Conservation (phyloP, 768 basidiomycete genomes). For the Royoungia palumana region DNA sequence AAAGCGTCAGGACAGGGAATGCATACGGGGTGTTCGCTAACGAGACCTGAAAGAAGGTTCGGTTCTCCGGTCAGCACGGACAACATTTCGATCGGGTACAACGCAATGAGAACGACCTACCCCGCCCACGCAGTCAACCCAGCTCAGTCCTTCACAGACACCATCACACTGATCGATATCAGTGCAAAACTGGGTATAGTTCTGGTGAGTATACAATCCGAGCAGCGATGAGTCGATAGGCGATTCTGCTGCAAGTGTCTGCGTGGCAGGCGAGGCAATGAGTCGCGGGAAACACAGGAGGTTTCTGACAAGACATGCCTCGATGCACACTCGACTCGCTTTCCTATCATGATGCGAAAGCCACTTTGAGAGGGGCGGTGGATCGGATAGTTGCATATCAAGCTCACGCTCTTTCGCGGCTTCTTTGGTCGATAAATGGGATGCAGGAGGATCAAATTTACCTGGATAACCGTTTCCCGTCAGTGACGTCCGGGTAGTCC, state of each 20-base stretch:
- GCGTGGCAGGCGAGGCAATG: background rate
- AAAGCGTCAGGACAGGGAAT: constrained; percentile 82
- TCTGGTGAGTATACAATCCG: constrained; percentile 90
- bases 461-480: constrained; percentile 41
- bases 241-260: constrained; percentile 77
- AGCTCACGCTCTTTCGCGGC: constrained; percentile 55
- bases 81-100: too few species aligned
- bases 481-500: background rate
- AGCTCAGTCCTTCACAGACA: constrained; percentile 73
- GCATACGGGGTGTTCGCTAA: constrained; percentile 68
- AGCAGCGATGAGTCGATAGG: constrained; percentile 91
- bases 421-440: constrained; percentile 60
- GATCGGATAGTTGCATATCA: constrained; percentile 54
- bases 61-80: background rate
- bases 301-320: constrained; percentile 44
- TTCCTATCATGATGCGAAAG: constrained; percentile 58
- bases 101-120: constrained; percentile 35
- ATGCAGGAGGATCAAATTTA: constrained; percentile 63
- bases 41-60: constrained; percentile 47
- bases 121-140: constrained; percentile 63
- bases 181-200: constrained; percentile 81
- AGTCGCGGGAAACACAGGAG: background rate
- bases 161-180: constrained; percentile 71
- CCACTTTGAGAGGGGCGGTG: constrained; percentile 55
- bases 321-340: constrained; percentile 71